Evolutionary conservation across 805 yeast genomes (phyloP).

Genomic region (Scheffersomyces lignosus): DNA sequence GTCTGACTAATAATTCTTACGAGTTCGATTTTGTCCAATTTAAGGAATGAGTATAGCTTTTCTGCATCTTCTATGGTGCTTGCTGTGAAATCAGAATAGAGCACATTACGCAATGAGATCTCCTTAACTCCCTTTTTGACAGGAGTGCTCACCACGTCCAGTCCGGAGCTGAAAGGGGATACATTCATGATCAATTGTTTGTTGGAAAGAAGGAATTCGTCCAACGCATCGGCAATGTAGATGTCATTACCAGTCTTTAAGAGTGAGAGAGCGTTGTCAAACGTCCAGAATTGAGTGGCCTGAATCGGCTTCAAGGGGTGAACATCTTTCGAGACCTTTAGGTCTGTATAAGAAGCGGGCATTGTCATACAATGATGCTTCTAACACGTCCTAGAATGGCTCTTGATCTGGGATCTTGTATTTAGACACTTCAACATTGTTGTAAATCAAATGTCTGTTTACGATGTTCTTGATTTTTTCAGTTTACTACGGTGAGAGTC

Average conservation of each 20-base stretch:
- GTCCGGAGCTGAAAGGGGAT: conserved; percentile 24
- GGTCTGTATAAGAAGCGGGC: neutral
- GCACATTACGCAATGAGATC: conserved; percentile 40
- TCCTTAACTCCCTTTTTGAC: conserved; percentile 19
- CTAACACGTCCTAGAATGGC: conserved; percentile 1
- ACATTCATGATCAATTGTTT: conserved; percentile 29
- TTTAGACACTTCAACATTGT: too few species aligned
- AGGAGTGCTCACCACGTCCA: neutral
- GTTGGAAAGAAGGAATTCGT: conserved; percentile 39
- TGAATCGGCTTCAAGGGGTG: conserved; percentile 28
- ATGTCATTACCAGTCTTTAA: conserved; percentile 30
- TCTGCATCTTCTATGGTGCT: conserved; percentile 38
- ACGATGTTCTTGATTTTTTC: too few species aligned
- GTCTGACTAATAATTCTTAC: conserved; percentile 49
- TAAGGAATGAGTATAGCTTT: conserved; percentile 37
- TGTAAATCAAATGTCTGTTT: too few species aligned
- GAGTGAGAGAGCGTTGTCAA: conserved; percentile 36
- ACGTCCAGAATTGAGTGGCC: conserved; percentile 41
- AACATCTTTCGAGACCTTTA: conserved; percentile 5
- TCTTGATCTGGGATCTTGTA: too few species aligned
- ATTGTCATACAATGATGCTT: conserved; percentile 1
- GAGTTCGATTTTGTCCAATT: conserved; percentile 45
- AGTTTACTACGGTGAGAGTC: too few species aligned
- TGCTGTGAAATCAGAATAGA: conserved; percentile 35
- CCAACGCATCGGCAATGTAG: conserved; percentile 34